Evolutionary conservation across 345 rosid species (phyloP).

Genomic region (Eucalyptus erythrocorys): DNA sequence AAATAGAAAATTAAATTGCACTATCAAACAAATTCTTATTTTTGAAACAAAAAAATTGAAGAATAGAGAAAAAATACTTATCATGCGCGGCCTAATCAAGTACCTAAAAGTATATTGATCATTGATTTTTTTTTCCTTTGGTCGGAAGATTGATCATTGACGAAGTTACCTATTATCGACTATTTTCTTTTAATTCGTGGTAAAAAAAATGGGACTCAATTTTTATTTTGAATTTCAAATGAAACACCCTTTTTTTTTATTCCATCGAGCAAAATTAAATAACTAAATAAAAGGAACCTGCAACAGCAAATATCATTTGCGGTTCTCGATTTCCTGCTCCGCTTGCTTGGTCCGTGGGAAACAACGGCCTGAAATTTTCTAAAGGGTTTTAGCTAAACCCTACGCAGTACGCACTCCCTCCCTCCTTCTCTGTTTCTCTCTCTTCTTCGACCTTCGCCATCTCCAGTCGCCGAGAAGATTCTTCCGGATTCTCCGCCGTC

Average conservation of each 20-base stretch:
- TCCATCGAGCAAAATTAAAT: background rate
- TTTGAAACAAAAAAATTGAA: no score
- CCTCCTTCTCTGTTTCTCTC: background rate
- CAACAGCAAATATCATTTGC: background rate
- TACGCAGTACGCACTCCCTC: background rate
- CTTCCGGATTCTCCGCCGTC: background rate
- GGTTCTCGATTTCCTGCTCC: background rate
- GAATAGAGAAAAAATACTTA: rapidly evolving
- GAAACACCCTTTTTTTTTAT: background rate
- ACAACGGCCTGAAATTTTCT: background rate
- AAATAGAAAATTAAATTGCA: no score
- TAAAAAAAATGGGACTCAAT: background rate
- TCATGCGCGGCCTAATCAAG: rapidly evolving
- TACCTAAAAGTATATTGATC: background rate
- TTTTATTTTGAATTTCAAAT: background rate
- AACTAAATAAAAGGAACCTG: background rate
- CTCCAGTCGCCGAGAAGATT: background rate
- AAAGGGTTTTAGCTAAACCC: background rate
- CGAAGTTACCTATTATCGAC: background rate
- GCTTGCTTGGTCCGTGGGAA: background rate
- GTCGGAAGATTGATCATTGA: background rate
- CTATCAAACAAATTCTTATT: background rate
- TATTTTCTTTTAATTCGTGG: background rate
- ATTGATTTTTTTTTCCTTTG: no score
- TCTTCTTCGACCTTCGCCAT: background rate